Evolutionary conservation across 2,329 filamentous ascomycete species (phyloP).

Genomic region (Trichoderma breve): DNA sequence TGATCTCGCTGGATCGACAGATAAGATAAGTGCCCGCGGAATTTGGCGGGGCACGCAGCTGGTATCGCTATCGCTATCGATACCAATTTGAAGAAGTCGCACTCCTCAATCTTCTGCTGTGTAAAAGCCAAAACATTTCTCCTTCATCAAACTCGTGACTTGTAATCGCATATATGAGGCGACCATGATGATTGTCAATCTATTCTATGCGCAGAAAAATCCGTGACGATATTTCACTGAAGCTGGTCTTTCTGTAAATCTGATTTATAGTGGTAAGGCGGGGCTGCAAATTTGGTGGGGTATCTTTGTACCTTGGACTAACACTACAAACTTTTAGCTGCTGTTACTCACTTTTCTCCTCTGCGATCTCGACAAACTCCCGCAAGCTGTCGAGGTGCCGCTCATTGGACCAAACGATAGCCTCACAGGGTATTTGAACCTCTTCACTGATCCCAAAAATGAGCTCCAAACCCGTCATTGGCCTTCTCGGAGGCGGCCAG

Average conservation of each 20-base stretch:
- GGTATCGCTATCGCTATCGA: neutral
- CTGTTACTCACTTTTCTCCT: neutral
- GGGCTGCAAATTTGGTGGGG: neutral
- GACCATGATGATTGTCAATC: neutral
- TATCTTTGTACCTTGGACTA: neutral
- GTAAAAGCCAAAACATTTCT: too few relatives aligned
- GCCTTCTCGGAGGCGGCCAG: conserved; percentile 63
- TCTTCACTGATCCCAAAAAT: neutral
- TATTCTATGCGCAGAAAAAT: neutral
- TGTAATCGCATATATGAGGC: neutral
- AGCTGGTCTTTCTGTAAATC: neutral
- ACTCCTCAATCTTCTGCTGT: neutral
- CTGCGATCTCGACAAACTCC: neutral
- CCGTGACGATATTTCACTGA: neutral
- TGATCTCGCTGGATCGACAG: neutral
- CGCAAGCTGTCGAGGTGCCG: neutral
- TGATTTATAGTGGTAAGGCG: neutral
- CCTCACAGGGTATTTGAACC: neutral
- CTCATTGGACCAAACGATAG: neutral
- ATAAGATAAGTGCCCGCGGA: neutral
- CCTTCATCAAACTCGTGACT: neutral
- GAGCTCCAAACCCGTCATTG: conserved; percentile 41
- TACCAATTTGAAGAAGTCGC: neutral
- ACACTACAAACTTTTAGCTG: neutral
- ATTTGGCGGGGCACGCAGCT: neutral